These are phyloP conservation scores for Cocos nucifera DNA, from an alignment of 176 grass and related monocot genomes.

Conservation along the genomic window DNA sequence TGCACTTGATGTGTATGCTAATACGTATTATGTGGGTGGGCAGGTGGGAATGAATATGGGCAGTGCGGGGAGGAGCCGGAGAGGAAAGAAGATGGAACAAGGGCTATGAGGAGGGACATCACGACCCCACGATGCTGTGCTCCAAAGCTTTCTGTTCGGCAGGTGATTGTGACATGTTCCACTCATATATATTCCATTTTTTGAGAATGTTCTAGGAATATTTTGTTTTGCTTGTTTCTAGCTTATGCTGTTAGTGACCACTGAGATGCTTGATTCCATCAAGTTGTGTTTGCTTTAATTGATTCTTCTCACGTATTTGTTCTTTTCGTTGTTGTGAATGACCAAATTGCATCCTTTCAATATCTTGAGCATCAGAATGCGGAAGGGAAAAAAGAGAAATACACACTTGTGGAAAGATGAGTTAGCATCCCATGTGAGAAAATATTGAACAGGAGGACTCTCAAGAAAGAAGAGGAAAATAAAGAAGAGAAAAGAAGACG, in stretches of 20 bases:
- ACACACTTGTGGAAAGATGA: no score
- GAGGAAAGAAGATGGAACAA: constrained; percentile 86
- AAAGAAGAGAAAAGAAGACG: no score
- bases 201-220: constrained; percentile 22
- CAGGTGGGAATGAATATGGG: constrained; percentile 94
- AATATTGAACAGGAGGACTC: no score
- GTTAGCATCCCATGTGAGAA: no score
- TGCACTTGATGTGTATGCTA: no score
- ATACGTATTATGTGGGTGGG: neutral
- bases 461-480: no score
- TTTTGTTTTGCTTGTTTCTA: constrained; percentile 9
- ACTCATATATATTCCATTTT: constrained; percentile 1
- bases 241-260: no score
- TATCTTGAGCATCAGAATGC: no score
- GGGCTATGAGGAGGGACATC: constrained; percentile 81
- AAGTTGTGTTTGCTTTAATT: constrained; percentile 21
- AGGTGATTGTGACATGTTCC: constrained; percentile 43
- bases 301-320: neutral
- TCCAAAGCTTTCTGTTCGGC: constrained; percentile 73
- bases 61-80: constrained; percentile 93
- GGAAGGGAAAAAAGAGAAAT: no score
- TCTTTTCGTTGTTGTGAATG: no score
- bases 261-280: constrained; percentile 20
- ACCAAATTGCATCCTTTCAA: no score
- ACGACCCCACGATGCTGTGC: constrained; percentile 63